Base-by-base conservation (phyloP, 202 grass and related monocot genomes). In the Carex arenaria region DNA sequence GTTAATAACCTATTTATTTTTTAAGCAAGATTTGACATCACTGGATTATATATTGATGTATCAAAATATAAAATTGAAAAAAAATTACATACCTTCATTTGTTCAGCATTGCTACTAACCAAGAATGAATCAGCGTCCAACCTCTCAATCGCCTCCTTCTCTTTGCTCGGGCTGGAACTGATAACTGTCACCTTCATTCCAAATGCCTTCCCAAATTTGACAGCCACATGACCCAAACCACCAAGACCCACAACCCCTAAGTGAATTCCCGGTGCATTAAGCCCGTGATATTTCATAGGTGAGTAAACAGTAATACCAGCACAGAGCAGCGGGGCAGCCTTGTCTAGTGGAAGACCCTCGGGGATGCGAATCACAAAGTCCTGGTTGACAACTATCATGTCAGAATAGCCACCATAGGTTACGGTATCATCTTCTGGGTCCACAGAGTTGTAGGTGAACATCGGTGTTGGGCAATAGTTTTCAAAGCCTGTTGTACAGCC, bases 351-450 rank as follows among this genome's bases (percentile, higher is more conserved):
- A 53, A 98, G 38, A 43, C 14, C 38, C 6, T 98, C 90, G 0
- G 95, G 95, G 80, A 97, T 91, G 5, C 20, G 68, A 10, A 98
- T 80, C 10, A 97, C 89, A 69, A 89, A 97, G 4, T 87, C 80
- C 80, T 94, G 70, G 20, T 94, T 61, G 5, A 93, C 95, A 28
- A 90, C 87, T 4, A 94, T 79, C 64, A 43, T 80, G 52, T 64
- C 78, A 10, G 95, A 97, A 82, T 97, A 97, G 3, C 95, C 95
- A 18, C 95, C 95, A 23, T 91, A 90, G 30, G 87, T 94, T 20
- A 88, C 17, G 0, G 90, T 91, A 54, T 90, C 90, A 10, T 97
- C 95, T 3, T 9, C 2, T 55, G 51, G 72, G 81, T 97, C 85
- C 1, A 84, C 5, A 14, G 91, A 86, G 82, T 97, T 97, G 89